These are phyloP conservation scores for Kwoniella pini DNA, from an alignment of 768 basidiomycete species.

Conservation along the genomic window DNA sequence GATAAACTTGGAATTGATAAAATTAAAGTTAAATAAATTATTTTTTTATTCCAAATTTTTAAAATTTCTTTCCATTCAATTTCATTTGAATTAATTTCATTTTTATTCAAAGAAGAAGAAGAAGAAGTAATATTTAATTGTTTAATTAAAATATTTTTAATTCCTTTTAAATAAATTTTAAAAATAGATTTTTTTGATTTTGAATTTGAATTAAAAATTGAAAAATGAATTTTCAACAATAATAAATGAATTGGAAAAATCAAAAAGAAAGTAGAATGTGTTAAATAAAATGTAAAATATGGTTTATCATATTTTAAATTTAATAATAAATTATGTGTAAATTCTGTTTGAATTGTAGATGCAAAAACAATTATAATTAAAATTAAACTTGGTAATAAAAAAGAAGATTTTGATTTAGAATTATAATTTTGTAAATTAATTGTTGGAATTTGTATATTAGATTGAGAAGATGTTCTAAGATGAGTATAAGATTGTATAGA, in stretches of 20 bases:
- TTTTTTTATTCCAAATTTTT: slow-evolving; percentile 23
- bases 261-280: slow-evolving; percentile 74
- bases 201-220: too few species aligned
- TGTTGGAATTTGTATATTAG: not conserved
- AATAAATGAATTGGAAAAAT: slow-evolving; percentile 80
- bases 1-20: slow-evolving; percentile 46
- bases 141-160: slow-evolving; percentile 59
- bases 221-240: slow-evolving; percentile 63
- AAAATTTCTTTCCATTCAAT: slow-evolving; percentile 31
- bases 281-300: slow-evolving; percentile 66
- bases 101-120: slow-evolving; percentile 19
- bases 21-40: slow-evolving; percentile 43
- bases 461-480: not conserved
- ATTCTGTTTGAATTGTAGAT: slow-evolving; percentile 49
- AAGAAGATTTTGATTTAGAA: not conserved
- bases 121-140: slow-evolving; percentile 35
- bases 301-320: slow-evolving; percentile 77
- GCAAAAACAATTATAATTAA: slow-evolving; percentile 46
- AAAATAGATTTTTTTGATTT: slow-evolving; percentile 53
- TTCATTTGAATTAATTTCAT: slow-evolving; percentile 38
- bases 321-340: slow-evolving; percentile 67
- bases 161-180: slow-evolving; percentile 60
- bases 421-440: slow-evolving; percentile 1
- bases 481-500: slow-evolving; percentile 3
- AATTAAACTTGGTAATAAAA: slow-evolving; percentile 45